Percentiles rank a stretch among this genome's conserved stretches.
phyloP scores from a whole-genome alignment of 2,329 filamentous ascomycete species.

The Lojkania enalia region DNA sequence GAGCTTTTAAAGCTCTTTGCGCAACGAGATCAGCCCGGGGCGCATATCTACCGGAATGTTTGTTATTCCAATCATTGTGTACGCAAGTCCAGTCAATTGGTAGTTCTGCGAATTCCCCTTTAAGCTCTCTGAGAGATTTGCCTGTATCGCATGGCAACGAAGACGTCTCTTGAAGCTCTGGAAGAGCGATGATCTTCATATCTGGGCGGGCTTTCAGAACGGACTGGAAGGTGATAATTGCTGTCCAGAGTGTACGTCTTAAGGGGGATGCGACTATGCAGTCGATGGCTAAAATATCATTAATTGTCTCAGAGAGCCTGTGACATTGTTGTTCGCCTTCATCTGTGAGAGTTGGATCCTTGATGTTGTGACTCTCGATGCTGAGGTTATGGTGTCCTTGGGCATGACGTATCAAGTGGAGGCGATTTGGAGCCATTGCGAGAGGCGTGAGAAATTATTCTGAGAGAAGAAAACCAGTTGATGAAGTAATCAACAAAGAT shows the following conservation, averaged over 20 bases:
- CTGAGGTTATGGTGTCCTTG: slow-evolving; percentile 78
- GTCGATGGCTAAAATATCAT: slow-evolving; percentile 58
- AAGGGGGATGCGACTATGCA: slow-evolving; percentile 78
- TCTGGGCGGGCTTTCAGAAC: slow-evolving; percentile 28
- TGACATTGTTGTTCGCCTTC: slow-evolving; percentile 77
- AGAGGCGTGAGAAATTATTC: neutral
- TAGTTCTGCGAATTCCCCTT: slow-evolving; percentile 62
- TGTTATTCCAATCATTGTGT: slow-evolving; percentile 68
- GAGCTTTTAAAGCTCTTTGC: slow-evolving; percentile 7
- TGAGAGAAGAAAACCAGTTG: neutral
- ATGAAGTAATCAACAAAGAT: too few species aligned
- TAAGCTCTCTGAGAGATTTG: slow-evolving; percentile 44
- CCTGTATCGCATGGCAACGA: slow-evolving; percentile 68
- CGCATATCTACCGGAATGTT: slow-evolving; percentile 40
- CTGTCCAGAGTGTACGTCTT: slow-evolving; percentile 76
- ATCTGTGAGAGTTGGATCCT: slow-evolving; percentile 77
- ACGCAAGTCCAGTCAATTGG: slow-evolving; percentile 66
- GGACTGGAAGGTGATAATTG: slow-evolving; percentile 66
- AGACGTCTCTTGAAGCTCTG: slow-evolving; percentile 76
- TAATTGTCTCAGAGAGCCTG: slow-evolving; percentile 63
- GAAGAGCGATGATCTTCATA: slow-evolving; percentile 65
- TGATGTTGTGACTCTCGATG: slow-evolving; percentile 68
- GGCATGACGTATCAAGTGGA: slow-evolving; percentile 68
- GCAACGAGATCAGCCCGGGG: slow-evolving; percentile 2
- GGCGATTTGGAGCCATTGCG: slow-evolving; percentile 27